Evolutionary conservation across 2,329 filamentous ascomycete species (phyloP).

Genomic region (Thielaviopsis musarum): DNA sequence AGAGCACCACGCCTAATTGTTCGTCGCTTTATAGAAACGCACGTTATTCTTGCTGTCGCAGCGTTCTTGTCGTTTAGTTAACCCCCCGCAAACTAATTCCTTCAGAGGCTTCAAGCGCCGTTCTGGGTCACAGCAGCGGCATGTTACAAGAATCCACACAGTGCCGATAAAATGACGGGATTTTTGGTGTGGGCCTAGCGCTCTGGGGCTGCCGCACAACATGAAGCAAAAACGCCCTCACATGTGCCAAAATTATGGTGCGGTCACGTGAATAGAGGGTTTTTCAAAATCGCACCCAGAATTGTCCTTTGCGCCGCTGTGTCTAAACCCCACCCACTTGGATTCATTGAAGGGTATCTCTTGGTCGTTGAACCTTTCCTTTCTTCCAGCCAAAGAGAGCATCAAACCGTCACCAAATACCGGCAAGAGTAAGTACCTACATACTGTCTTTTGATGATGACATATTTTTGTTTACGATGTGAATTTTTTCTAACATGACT

Average conservation of each 20-base stretch:
- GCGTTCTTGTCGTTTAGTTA: neutral
- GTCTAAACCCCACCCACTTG: conserved; percentile 13
- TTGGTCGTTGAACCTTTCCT: conserved; percentile 15
- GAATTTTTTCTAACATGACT: conserved; percentile 29
- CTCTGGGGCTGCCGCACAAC: conserved; percentile 2
- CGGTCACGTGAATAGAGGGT: conserved; percentile 12
- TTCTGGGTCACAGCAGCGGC: neutral
- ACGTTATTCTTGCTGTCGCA: neutral
- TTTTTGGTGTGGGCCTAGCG: neutral
- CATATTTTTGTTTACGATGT: neutral
- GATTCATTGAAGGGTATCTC: conserved; percentile 15
- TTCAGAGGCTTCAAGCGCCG: neutral
- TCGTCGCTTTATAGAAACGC: neutral
- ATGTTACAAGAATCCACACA: neutral
- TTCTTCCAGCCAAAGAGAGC: conserved; percentile 13
- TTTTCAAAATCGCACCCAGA: conserved; percentile 11
- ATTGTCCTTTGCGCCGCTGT: conserved; percentile 9
- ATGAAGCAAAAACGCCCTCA: neutral
- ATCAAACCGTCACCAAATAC: conserved; percentile 31
- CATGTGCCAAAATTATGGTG: conserved; percentile 5
- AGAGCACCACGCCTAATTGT: neutral
- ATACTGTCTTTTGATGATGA: conserved; percentile 2
- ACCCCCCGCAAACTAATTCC: conserved; percentile 2
- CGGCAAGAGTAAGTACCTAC: conserved; percentile 39
- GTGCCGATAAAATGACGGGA: neutral